Percentiles rank a stretch among this genome's conserved stretches.
Evolutionary conservation across 1,284 basidiomycete genomes (phyloP).

Genomic region (Rhodotorula sp.): DNA sequence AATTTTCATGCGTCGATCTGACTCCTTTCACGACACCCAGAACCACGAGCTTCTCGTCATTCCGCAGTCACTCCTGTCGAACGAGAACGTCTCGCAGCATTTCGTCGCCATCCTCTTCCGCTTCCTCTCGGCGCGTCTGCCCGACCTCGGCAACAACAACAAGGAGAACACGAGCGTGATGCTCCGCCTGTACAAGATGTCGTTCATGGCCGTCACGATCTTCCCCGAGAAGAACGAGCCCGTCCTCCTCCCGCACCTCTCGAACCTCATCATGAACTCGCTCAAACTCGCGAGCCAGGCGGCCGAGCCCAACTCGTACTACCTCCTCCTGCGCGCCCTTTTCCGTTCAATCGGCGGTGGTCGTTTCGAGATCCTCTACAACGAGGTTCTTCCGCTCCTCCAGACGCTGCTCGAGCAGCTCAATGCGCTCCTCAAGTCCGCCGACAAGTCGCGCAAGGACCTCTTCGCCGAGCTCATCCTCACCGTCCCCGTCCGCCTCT

Average conservation of each 20-base stretch:
- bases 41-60: slow-evolving; percentile 81
- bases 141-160: slow-evolving; percentile 69
- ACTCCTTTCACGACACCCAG: slow-evolving; percentile 45
- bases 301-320: slow-evolving; percentile 87
- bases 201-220: slow-evolving; percentile 83
- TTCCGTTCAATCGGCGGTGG: slow-evolving; percentile 99
- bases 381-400: slow-evolving; percentile 91
- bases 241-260: slow-evolving; percentile 87
- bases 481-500: slow-evolving; percentile 92
- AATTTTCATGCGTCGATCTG: slow-evolving; percentile 41
- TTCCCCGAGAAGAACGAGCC: slow-evolving; percentile 82
- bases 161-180: slow-evolving; percentile 72
- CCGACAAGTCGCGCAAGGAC: slow-evolving; percentile 64
- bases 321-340: slow-evolving; percentile 87
- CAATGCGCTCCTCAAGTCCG: slow-evolving; percentile 82
- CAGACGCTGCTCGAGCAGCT: slow-evolving; percentile 97
- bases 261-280: slow-evolving; percentile 94
- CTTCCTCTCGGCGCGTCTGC: slow-evolving; percentile 81
- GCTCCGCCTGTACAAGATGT: slow-evolving; percentile 93
- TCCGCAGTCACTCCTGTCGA: slow-evolving; percentile 80
- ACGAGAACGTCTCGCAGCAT: slow-evolving; percentile 81
- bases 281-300: slow-evolving; percentile 93
- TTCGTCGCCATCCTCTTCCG: slow-evolving; percentile 89
- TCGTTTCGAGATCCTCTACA: slow-evolving; percentile 91
- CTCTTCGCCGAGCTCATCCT: slow-evolving; percentile 97